A percentile compares a stretch with the other conserved stretches of the same genome.
phyloP scores from a whole-genome alignment of 495 filamentous ascomycete genomes.

The Pseudomonodictys pantanalensis region DNA sequence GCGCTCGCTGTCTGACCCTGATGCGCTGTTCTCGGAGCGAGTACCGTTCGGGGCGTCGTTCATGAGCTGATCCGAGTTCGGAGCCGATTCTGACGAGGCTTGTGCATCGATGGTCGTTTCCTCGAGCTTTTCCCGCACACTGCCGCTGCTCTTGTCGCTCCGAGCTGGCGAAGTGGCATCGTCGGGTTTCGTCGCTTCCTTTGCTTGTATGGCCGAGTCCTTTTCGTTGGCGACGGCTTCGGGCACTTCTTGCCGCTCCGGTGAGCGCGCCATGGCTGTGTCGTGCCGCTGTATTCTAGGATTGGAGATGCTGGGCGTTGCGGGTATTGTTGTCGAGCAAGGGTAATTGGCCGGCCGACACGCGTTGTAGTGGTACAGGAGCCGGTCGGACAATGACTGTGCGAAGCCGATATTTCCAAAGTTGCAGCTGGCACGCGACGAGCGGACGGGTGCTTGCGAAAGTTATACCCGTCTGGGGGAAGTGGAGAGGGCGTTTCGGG shows the following conservation, averaged over 20 bases:
- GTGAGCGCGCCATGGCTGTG: not conserved
- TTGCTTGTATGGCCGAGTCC: not conserved
- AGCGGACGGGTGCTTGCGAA: too few species aligned
- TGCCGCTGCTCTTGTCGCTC: constrained; percentile 30
- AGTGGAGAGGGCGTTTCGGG: too few species aligned
- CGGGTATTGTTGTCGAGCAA: not conserved
- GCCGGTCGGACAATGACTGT: too few species aligned
- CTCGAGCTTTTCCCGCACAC: constrained; percentile 60
- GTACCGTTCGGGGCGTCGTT: constrained; percentile 27
- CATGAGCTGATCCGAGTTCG: constrained; percentile 19
- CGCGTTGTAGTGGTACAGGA: too few species aligned
- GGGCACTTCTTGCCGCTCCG: constrained; percentile 9
- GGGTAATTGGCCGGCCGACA: too few species aligned
- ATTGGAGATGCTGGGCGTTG: too few species aligned
- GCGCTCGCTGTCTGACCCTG: constrained; percentile 31
- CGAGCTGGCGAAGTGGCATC: constrained; percentile 20
- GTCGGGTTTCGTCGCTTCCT: not conserved
- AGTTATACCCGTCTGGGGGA: too few species aligned
- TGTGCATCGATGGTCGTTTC: constrained; percentile 56
- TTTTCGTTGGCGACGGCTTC: not conserved
- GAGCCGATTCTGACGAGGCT: constrained; percentile 18
- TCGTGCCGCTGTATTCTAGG: too few species aligned
- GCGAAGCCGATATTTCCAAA: too few species aligned
- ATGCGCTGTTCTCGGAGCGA: constrained; percentile 6
- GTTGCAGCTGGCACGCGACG: too few species aligned